Base-by-base conservation (phyloP, 73 alveolate species). In the Paramecium sonneborni region DNA sequence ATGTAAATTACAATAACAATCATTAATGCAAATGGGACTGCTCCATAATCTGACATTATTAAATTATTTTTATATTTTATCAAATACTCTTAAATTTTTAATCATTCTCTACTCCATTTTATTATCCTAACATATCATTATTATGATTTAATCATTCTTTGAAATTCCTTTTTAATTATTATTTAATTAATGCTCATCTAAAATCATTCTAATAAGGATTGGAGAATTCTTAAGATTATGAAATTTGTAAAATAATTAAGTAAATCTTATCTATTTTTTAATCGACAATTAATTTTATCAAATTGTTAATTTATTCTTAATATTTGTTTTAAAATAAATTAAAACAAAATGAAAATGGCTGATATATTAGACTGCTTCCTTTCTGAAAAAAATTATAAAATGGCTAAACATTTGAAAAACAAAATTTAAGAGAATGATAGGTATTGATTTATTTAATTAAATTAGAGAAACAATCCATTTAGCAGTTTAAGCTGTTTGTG, bases 1-100 rank as follows among this genome's bases (percentile, higher is more conserved):
- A 79, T 46, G 72, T 79, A 79, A 20, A 79, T 14, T 21, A 79
- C 28, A 14, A 79, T 79, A 21, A 79, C 90, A 39, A 79, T 43
- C 55, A 79, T 30, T 12, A 79, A n/a, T 21, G 90, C 69, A 21
- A 79, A 46, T 41, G 90, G 90, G 15, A 79, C 90, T 38, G 90
- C 62, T 41, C 90, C 90, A 79, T 30, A 79, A 41, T 79, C 90
- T 30, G 68, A 52, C 68, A 52, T 52, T 52, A 4, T 2, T 52
- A n/a, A 15, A 52, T 15, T 52, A 15, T 15, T 18, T 52, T 52
- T 52, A 52, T 52, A 15, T 52, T 52, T 52, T 15, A 1, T 52
- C 68, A 18, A 52, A n/a, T 15, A 11, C 18, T 52, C 23, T 52
- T 52, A 52, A 52, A n/a, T n/a, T n/a, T 52, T 52, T 1, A 52